phyloP scores from a whole-genome alignment of 257 asterid genomes.

The Scutellaria minor region DNA sequence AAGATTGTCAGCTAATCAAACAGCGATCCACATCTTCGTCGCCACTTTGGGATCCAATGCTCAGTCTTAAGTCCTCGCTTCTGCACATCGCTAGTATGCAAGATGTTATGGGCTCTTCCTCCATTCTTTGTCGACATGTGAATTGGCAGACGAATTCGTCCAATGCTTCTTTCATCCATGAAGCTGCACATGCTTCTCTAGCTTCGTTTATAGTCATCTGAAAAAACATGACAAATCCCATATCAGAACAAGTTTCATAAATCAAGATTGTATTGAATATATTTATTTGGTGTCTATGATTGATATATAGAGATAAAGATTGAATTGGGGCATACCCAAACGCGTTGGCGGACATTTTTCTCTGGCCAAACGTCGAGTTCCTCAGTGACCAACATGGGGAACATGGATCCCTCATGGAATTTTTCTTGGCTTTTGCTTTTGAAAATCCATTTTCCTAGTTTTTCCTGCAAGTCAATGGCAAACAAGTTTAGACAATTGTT shows the following conservation, averaged over 20 bases:
- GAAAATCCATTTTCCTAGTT: constrained; percentile 84
- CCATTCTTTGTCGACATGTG: constrained; percentile 28
- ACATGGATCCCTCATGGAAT: constrained; percentile 83
- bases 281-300: no score
- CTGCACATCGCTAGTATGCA: constrained; percentile 46
- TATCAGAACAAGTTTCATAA: constrained; percentile 33
- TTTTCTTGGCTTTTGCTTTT: constrained; percentile 93
- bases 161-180: constrained; percentile 94
- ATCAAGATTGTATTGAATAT: not conserved
- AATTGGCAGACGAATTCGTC: constrained; percentile 57
- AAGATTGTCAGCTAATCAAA: constrained; percentile 45
- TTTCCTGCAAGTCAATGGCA: constrained; percentile 51
- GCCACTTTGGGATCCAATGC: constrained; percentile 41
- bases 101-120: constrained; percentile 40
- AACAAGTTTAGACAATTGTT: constrained; percentile 14
- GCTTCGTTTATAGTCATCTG: constrained; percentile 86
- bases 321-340: constrained; percentile 67
- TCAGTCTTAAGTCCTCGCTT: constrained; percentile 43
- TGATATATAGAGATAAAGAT: not conserved
- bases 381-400: constrained; percentile 74
- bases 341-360: constrained; percentile 72
- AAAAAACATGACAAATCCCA: constrained; percentile 8
- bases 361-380: constrained; percentile 93
- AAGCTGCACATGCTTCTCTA: constrained; percentile 60
- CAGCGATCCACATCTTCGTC: constrained; percentile 57